phyloP scores from a whole-genome alignment of 352 stramenopile species.

The Globisporangium spinosum region DNA sequence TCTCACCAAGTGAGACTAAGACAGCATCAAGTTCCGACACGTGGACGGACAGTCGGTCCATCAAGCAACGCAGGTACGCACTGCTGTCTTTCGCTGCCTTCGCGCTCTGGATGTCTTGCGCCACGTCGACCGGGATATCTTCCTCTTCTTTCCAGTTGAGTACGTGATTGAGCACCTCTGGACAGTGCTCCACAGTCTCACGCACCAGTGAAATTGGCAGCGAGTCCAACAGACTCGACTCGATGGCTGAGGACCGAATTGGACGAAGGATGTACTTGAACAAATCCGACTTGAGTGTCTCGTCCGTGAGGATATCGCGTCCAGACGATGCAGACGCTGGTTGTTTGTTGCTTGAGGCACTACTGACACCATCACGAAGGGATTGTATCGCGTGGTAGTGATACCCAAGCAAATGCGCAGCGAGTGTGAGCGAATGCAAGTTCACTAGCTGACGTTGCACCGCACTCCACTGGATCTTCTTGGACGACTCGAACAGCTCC shows the following conservation, averaged over 20 bases:
- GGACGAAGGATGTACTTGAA: slow-evolving; percentile 80
- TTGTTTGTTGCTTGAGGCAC: neutral
- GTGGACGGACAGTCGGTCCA: slow-evolving; percentile 23
- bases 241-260: slow-evolving; percentile 74
- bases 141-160: slow-evolving; percentile 70
- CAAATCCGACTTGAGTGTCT: slow-evolving; percentile 56
- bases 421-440: slow-evolving; percentile 57
- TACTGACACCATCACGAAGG: slow-evolving; percentile 12
- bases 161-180: slow-evolving; percentile 74
- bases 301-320: slow-evolving; percentile 33
- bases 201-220: slow-evolving; percentile 69
- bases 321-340: neutral
- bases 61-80: slow-evolving; percentile 31
- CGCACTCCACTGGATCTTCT: slow-evolving; percentile 44
- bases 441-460: slow-evolving; percentile 47
- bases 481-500: slow-evolving; percentile 41
- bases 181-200: slow-evolving; percentile 75
- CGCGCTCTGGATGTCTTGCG: slow-evolving; percentile 28
- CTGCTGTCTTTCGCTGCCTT: slow-evolving; percentile 16
- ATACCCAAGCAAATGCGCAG: slow-evolving; percentile 49
- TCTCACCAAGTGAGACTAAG: slow-evolving; percentile 21
- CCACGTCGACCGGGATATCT: slow-evolving; percentile 49
- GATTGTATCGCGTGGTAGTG: slow-evolving; percentile 43
- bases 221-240: slow-evolving; percentile 72
- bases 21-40: slow-evolving; percentile 27